Evolutionary conservation across 2,329 filamentous ascomycete genomes (phyloP).

Genomic region (Aspergillus piperis): DNA sequence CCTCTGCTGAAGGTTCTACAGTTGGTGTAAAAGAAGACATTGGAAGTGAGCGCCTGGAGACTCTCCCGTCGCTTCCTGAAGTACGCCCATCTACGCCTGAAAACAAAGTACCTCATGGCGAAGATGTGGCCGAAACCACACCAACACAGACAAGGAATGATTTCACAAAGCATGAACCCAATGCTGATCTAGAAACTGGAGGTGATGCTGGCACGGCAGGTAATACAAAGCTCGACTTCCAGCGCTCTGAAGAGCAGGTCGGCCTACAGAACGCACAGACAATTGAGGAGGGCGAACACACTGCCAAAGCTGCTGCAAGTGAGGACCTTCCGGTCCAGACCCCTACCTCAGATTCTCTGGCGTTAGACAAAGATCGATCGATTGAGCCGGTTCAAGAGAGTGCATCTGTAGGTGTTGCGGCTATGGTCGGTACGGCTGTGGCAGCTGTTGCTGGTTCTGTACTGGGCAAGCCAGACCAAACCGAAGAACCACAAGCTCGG

Average conservation of each 20-base stretch:
- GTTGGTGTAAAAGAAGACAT: conserved; percentile 28
- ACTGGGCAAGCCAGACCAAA: conserved; percentile 1
- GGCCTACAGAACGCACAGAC: not conserved
- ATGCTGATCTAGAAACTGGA: conserved; percentile 10
- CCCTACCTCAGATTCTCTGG: not conserved
- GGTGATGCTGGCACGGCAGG: conserved; percentile 16
- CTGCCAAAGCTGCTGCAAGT: not conserved
- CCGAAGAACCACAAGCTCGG: not conserved
- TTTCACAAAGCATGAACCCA: not conserved
- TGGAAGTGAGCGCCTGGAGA: conserved; percentile 18
- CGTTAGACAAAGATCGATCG: conserved; percentile 1
- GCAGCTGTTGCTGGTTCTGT: conserved; percentile 11
- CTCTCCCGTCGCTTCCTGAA: conserved; percentile 21
- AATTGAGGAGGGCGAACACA: conserved; percentile 6
- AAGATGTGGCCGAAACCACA: conserved; percentile 16
- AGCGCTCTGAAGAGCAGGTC: conserved; percentile 8
- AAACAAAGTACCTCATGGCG: conserved; percentile 10
- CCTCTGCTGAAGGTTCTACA: conserved; percentile 35
- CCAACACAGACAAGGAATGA: conserved; percentile 12
- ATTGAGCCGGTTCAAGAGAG: not conserved
- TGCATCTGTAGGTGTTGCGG: conserved; percentile 13
- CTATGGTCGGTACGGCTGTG: conserved; percentile 25
- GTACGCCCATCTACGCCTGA: conserved; percentile 24
- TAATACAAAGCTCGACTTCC: not conserved
- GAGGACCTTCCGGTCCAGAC: conserved; percentile 7